Percentiles rank a stretch among this genome's conserved stretches.
Evolutionary conservation across 1,284 basidiomycete species (phyloP).

Genomic region (Sutorius eximius): DNA sequence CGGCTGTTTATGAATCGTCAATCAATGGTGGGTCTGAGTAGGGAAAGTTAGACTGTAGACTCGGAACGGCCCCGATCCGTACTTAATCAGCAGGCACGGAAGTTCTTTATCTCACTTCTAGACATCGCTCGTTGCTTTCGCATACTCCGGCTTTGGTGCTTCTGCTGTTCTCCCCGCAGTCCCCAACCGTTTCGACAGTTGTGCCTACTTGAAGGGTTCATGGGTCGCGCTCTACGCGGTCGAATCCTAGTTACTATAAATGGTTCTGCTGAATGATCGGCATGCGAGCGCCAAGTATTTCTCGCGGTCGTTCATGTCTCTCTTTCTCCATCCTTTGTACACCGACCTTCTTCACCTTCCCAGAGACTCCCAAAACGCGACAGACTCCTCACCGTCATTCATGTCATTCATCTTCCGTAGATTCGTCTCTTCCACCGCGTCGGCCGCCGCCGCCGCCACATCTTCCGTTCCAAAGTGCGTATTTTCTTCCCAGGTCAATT

Average conservation of each 20-base stretch:
- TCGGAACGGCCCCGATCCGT: too few species aligned
- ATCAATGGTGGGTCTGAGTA: too few species aligned
- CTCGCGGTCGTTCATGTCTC: conserved; percentile 13
- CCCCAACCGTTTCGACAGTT: too few species aligned
- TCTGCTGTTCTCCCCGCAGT: not conserved
- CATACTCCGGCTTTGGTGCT: conserved; percentile 2
- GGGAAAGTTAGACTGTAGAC: too few species aligned
- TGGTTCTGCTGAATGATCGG: not conserved
- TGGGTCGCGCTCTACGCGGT: too few species aligned
- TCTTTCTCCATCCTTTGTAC: conserved; percentile 28
- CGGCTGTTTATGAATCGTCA: too few species aligned
- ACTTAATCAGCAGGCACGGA: too few species aligned
- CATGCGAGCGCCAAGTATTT: not conserved
- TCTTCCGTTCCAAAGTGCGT: conserved; percentile 31
- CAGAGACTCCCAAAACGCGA: conserved; percentile 11
- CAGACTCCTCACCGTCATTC: conserved; percentile 17
- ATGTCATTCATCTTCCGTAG: conserved; percentile 34
- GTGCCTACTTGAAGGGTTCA: too few species aligned
- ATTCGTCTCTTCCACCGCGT: conserved; percentile 28
- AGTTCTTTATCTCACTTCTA: not conserved
- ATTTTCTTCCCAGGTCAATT: not conserved
- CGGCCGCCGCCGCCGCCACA: conserved; percentile 19
- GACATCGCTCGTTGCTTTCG: conserved; percentile 1
- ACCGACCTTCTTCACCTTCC: conserved; percentile 23
- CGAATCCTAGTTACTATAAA: too few species aligned